Conservation (phyloP, 2,329 filamentous ascomycete species). For the Aspergillus glaucus region DNA sequence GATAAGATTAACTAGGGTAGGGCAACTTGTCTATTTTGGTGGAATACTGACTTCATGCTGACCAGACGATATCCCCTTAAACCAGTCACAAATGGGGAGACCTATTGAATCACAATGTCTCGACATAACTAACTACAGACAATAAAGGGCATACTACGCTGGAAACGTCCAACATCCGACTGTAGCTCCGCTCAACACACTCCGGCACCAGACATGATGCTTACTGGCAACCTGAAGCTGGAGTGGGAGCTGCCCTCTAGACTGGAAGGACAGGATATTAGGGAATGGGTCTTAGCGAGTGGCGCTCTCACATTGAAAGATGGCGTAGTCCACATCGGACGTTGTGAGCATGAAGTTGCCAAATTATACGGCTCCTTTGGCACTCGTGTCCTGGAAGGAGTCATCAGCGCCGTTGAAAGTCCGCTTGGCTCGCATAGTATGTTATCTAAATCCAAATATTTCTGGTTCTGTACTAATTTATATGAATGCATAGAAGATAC, state of each 20-base stretch:
- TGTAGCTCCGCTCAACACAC: too few relatives aligned
- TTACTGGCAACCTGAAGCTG: background rate
- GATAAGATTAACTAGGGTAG: too few relatives aligned
- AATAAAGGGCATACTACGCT: too few relatives aligned
- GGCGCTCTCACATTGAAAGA: background rate
- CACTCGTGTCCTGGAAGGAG: background rate
- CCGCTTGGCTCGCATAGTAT: background rate
- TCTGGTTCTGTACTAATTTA: background rate
- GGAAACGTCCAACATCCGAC: too few relatives aligned
- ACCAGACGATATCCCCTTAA: background rate
- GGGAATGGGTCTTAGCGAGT: background rate
- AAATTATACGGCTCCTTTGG: background rate
- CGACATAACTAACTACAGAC: too few relatives aligned
- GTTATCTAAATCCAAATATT: background rate
- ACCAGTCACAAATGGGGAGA: too few relatives aligned
- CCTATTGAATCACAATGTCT: too few relatives aligned
- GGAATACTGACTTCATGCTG: background rate
- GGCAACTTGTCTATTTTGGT: too few relatives aligned
- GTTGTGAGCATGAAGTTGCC: background rate
- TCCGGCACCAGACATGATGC: background rate
- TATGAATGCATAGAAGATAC: too few relatives aligned
- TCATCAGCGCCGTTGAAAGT: background rate
- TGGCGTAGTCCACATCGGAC: background rate
- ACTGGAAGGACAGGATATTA: background rate
- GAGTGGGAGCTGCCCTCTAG: background rate